These are phyloP conservation scores for Aspergillus sparsus DNA, from an alignment of 495 filamentous ascomycete species.

Conservation along the genomic window DNA sequence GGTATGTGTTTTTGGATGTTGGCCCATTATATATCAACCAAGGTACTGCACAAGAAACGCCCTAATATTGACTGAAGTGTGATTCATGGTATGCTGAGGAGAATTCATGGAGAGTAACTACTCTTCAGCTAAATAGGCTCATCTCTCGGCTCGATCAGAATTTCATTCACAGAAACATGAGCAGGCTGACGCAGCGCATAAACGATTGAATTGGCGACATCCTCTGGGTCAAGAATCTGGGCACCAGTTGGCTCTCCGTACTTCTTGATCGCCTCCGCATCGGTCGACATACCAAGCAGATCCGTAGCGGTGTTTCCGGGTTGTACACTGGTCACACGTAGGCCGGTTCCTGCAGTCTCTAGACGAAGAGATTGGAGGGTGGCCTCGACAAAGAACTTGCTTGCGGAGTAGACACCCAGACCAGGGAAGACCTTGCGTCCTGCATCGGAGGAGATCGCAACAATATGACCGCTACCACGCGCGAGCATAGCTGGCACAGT, in stretches of 20 bases:
- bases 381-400: conserved; percentile 74
- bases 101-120: too few species aligned
- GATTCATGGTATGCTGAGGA: too few species aligned
- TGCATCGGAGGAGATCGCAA: conserved; percentile 70
- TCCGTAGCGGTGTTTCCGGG: conserved; percentile 67
- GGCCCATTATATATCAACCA: too few species aligned
- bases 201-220: conserved; percentile 64
- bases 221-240: conserved; percentile 61
- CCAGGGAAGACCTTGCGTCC: conserved; percentile 72
- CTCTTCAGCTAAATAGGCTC: conserved; percentile 57
- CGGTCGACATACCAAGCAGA: conserved; percentile 64
- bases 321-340: conserved; percentile 66
- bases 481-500: conserved; percentile 63
- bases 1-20: too few species aligned
- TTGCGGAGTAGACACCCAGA: conserved; percentile 69
- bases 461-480: conserved; percentile 61
- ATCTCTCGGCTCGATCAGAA: conserved; percentile 69
- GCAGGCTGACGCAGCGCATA: conserved; percentile 63
- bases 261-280: conserved; percentile 67
- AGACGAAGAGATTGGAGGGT: conserved; percentile 65
- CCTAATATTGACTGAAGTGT: too few species aligned
- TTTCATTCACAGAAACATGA: conserved; percentile 69
- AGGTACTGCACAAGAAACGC: too few species aligned
- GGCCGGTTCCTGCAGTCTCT: conserved; percentile 64
- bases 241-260: conserved; percentile 67